Evolutionary conservation across 768 basidiomycete genomes (phyloP).

Genomic region (Chiua virens): DNA sequence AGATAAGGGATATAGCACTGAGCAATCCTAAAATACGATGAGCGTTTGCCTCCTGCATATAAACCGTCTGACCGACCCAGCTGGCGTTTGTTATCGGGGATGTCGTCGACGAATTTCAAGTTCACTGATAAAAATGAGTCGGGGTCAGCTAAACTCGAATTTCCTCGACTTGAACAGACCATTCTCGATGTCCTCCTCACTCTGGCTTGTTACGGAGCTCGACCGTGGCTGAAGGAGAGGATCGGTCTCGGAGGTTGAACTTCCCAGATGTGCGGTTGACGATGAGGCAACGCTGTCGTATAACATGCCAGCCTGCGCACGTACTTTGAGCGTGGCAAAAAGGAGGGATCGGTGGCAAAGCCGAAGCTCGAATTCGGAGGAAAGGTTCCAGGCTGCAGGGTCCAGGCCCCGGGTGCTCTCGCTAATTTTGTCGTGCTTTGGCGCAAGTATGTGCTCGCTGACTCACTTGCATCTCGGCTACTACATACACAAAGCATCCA

Average conservation of each 20-base stretch:
- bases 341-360: too few species aligned
- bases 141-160: background rate
- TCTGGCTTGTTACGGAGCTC: background rate
- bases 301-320: constrained; percentile 9
- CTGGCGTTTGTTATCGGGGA: constrained; percentile 48
- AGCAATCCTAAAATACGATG: constrained; percentile 21
- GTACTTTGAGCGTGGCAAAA: too few species aligned
- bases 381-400: too few species aligned
- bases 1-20: constrained; percentile 65
- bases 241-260: constrained; percentile 16
- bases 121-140: constrained; percentile 3
- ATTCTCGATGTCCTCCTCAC: constrained; percentile 2
- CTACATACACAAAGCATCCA: too few species aligned
- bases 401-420: too few species aligned
- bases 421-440: too few species aligned
- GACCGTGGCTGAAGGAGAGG: constrained; percentile 16
- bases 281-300: background rate
- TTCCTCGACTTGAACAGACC: constrained; percentile 8
- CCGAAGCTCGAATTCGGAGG: too few species aligned
- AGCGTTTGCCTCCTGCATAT: background rate
- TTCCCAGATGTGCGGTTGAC: background rate
- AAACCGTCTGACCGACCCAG: constrained; percentile 41
- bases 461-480: too few species aligned
- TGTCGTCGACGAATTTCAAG: constrained; percentile 38
- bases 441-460: too few species aligned